Conservation (phyloP, 257 asterid species). For the Pogostemon cablin region DNA sequence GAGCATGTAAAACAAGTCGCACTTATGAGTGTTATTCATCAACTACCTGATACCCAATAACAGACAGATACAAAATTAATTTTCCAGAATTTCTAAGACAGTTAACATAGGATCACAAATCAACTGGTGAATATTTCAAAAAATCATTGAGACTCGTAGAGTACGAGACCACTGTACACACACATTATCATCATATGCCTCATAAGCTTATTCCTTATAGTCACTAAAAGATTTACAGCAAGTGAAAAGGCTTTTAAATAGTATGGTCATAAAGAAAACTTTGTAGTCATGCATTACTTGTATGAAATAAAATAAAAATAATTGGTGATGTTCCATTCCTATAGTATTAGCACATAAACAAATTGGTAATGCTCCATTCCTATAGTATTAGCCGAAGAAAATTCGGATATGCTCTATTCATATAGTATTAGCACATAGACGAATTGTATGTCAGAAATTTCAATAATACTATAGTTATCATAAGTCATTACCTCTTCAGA, state of each 20-base stretch:
- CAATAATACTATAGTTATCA: slow-evolving; percentile 10
- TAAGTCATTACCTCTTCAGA: slow-evolving; percentile 77
- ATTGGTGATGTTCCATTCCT: slow-evolving; percentile 9
- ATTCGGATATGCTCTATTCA: neutral
- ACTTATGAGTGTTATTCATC: neutral
- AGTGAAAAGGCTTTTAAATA: neutral
- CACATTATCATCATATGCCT: slow-evolving; percentile 10
- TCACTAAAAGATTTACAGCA: slow-evolving; percentile 3
- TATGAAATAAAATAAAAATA: neutral
- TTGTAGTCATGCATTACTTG: slow-evolving; percentile 6
- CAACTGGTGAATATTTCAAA: neutral
- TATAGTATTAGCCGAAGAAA: no score
- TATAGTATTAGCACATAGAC: neutral
- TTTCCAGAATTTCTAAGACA: neutral
- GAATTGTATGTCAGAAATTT: slow-evolving; percentile 12
- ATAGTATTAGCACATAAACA: neutral
- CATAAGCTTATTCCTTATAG: neutral
- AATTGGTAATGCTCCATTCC: neutral
- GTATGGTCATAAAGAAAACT: slow-evolving; percentile 4
- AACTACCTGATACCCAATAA: neutral
- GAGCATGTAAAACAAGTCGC: no score
- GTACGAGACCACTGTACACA: slow-evolving; percentile 5
- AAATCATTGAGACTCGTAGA: neutral
- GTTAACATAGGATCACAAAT: neutral
- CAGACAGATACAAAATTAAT: neutral